phyloP scores from a whole-genome alignment of 2,329 filamentous ascomycete genomes.

The Didymella lethalis region DNA sequence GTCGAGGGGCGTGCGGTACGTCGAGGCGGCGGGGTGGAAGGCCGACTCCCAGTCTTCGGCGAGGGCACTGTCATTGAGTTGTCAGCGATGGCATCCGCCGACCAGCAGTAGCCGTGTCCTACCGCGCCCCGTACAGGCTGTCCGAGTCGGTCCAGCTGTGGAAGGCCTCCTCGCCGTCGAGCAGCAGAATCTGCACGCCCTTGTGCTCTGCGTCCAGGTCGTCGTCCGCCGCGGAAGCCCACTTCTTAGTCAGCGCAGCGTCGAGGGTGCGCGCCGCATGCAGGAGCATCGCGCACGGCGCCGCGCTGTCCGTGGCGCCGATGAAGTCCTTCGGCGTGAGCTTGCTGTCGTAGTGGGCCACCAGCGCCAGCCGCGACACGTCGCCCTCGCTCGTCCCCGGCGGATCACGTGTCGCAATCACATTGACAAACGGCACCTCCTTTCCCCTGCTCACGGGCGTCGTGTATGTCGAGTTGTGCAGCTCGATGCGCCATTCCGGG shows the following conservation, averaged over 20 bases:
- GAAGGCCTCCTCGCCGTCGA: slow-evolving; percentile 97
- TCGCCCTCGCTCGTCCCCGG: slow-evolving; percentile 78
- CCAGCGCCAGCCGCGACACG: slow-evolving; percentile 82
- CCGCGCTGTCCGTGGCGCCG: slow-evolving; percentile 91
- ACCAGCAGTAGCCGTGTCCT: slow-evolving; percentile 32
- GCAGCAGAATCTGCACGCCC: slow-evolving; percentile 86
- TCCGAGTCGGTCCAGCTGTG: slow-evolving; percentile 79
- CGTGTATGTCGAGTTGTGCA: slow-evolving; percentile 86
- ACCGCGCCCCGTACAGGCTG: slow-evolving; percentile 89
- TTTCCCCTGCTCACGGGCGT: slow-evolving; percentile 79
- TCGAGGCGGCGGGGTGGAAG: slow-evolving; percentile 73
- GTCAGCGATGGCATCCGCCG: background rate
- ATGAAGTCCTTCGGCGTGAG: slow-evolving; percentile 84
- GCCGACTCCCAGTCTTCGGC: slow-evolving; percentile 83
- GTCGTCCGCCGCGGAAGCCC: slow-evolving; percentile 64
- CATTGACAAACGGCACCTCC: slow-evolving; percentile 83
- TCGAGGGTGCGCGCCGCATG: slow-evolving; percentile 85
- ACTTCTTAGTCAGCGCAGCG: slow-evolving; percentile 81
- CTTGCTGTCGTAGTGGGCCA: slow-evolving; percentile 94
- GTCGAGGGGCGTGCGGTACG: slow-evolving; percentile 75
- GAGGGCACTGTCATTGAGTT: slow-evolving; percentile 61
- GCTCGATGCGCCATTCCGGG: slow-evolving; percentile 79
- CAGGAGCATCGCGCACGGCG: slow-evolving; percentile 92
- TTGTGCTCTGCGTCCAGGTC: slow-evolving; percentile 71
- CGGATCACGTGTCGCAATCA: slow-evolving; percentile 90